Base-by-base conservation (phyloP, 176 grass and related monocot genomes). In the Metroxylon sagu region DNA sequence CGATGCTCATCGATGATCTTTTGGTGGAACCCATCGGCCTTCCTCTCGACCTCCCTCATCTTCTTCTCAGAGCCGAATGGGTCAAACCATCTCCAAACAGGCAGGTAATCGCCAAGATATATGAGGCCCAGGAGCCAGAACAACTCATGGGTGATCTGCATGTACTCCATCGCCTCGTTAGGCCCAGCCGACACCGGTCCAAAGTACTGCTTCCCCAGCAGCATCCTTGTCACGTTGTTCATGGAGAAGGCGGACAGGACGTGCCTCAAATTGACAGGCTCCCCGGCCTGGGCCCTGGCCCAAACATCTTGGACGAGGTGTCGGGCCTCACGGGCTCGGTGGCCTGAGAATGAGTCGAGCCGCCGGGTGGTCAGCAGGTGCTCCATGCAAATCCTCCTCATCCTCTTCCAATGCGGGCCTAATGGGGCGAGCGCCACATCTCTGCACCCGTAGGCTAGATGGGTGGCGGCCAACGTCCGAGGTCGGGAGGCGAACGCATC, bases 151-250 rank as follows among this genome's bases (percentile, higher is more conserved):
- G 78, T 97, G 56, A 97, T 87, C 61, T 70, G 83, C 83, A 97
- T 85, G 84, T 91, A 91, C 75, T 97, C 87, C 68, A 82, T 82
- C 0, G 87, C 86, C 80, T 90, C 92, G 8, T 70, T 71, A 4
- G 86, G 80, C 25, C 92, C 83, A 25, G 86, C 83, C 0, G 77
- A 78, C 31, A 81, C 83, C 18, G 85, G 59, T 4, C 92, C 92
- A 59, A 85, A 96, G 73, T 82, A 96, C 53, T 86, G 86, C 69
- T 88, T 91, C n/a, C 92, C 87, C 14, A 97, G 70, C 16, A 97
- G 58, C 87, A 97, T 97, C 62, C 92, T 85, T 0, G 92, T 97
- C 71, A 97, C 87, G 27, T 97, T 97, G 71, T 97, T 97, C 92
- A 91, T 97, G 0, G 87, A 88, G 15, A 97, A 97, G 14, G 80